Conservation (phyloP, 2,329 filamentous ascomycete species). For the Xylariaceae sp. region DNA sequence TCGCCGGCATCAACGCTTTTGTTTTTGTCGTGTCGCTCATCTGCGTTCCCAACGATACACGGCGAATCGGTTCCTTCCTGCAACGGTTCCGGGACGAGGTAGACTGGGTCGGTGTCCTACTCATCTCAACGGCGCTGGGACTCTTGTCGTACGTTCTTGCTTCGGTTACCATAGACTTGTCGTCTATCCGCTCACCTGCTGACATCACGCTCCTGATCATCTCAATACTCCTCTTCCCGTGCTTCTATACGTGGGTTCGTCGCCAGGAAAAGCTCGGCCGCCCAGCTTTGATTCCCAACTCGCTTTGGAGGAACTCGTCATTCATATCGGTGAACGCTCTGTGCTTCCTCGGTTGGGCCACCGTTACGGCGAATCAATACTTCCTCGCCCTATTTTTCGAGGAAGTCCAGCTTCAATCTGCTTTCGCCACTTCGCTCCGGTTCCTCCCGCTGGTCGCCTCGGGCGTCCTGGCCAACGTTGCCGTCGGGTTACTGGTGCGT, state of each 20-base stretch:
- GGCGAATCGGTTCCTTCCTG: neutral
- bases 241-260: constrained; percentile 44
- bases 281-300: constrained; percentile 52
- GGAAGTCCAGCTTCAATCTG: constrained; percentile 36
- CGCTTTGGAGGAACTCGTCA: constrained; percentile 49
- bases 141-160: constrained; percentile 44
- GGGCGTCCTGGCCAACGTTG: constrained; percentile 41
- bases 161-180: constrained; percentile 35
- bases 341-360: constrained; percentile 39
- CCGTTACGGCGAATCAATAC: constrained; percentile 42
- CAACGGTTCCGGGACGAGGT: constrained; percentile 26
- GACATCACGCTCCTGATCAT: constrained; percentile 41
- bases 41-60: constrained; percentile 18
- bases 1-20: constrained; percentile 25
- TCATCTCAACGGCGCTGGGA: constrained; percentile 38
- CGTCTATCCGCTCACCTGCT: constrained; percentile 31
- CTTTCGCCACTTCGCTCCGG: constrained; percentile 38
- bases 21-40: constrained; percentile 29
- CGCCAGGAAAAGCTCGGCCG: constrained; percentile 7
- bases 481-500: constrained; percentile 41
- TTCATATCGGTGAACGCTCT: constrained; percentile 49
- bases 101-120: constrained; percentile 44
- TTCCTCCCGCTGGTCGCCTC: constrained; percentile 44
- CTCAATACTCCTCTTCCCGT: constrained; percentile 38
- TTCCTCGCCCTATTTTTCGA: constrained; percentile 44